Evolutionary conservation across 225 moss, liverwort and hornwort genomes (phyloP), one percentile per base, ranked within the genome.

Genomic region (Polytrichum formosum): DNA sequence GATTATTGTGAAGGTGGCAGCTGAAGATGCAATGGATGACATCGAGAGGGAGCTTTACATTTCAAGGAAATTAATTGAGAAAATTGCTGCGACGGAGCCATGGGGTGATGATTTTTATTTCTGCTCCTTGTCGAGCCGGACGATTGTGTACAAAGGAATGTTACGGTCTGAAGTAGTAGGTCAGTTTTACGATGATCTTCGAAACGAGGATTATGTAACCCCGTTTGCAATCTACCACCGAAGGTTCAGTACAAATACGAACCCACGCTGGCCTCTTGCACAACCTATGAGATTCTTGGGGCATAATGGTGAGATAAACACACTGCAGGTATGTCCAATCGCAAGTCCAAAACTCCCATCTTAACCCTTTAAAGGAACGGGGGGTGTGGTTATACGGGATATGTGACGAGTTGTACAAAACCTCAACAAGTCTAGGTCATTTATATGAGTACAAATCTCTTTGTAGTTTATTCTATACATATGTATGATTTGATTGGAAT

Each of bases 111-210:
- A 92, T 76, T 83, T 92, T 30, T 95, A 92, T 65, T 92, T 95
- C 80, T 95, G 92, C 70, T 95, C 94, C 8, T 82, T 95, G 55
- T 95, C 94, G 53, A 83, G 89, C 81, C 87, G 90, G 74, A 95
- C 89, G n/a, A 89, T 95, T 67, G 89, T 95, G 3, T 95, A 95
- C 77, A 95, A 95, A 73, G 94, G 94, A 78, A 95, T 95, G 94
- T 80, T 95, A 76, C 87, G 92, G 66, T 85, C 94, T 61, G 55
- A 80, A 63, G 86, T 95, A 46, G 73, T 95, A n/a, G 82, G 92
- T 28, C 73, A 63, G 77, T 95, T 95, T 63, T 95, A 87, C 56
- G 69, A 79, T 28, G 94, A 95, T 70, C 82, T 95, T 66, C 82
- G 77, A 37, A 81, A 92, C 71, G 81, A 89, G 70, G 78, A 76